These are phyloP conservation scores for Puccinellia tenuiflora DNA, from an alignment of 176 grass and related monocot genomes.

Conservation along the genomic window DNA sequence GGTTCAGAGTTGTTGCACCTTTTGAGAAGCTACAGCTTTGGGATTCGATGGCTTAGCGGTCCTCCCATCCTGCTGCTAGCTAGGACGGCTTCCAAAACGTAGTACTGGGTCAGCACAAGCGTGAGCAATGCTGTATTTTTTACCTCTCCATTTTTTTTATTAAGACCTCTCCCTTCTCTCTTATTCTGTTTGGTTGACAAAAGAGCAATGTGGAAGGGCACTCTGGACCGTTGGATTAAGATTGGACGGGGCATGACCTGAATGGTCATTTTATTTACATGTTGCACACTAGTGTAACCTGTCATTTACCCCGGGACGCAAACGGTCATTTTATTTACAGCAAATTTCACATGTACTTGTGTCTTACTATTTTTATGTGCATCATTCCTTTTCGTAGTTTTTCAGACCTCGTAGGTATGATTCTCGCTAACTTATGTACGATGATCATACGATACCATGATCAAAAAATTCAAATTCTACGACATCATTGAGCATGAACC, in stretches of 20 bases:
- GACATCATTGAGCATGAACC: not conserved
- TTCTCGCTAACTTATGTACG: not conserved
- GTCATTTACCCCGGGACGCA: too few species aligned
- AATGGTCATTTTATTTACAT: too few species aligned
- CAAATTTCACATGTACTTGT: not conserved
- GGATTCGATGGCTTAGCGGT: not conserved
- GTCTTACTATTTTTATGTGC: not conserved
- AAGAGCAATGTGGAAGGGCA: too few species aligned
- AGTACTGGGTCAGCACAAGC: not conserved
- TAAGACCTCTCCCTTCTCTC: too few species aligned
- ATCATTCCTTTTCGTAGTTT: not conserved
- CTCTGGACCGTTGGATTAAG: not conserved
- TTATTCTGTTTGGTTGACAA: too few species aligned
- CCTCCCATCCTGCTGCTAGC: not conserved
- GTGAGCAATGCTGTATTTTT: too few species aligned
- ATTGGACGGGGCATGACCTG: too few species aligned
- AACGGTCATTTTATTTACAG: too few species aligned
- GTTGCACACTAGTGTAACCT: too few species aligned
- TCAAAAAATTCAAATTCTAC: not conserved
- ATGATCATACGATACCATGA: not conserved
- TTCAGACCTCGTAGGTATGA: not conserved
- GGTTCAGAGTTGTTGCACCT: slow-evolving; percentile 14
- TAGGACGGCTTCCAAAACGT: not conserved
- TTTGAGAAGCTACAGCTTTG: slow-evolving; percentile 13
- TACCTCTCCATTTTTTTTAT: too few species aligned